Base-by-base conservation (phyloP, 1,284 basidiomycete genomes). In the Pascua sp. region DNA sequence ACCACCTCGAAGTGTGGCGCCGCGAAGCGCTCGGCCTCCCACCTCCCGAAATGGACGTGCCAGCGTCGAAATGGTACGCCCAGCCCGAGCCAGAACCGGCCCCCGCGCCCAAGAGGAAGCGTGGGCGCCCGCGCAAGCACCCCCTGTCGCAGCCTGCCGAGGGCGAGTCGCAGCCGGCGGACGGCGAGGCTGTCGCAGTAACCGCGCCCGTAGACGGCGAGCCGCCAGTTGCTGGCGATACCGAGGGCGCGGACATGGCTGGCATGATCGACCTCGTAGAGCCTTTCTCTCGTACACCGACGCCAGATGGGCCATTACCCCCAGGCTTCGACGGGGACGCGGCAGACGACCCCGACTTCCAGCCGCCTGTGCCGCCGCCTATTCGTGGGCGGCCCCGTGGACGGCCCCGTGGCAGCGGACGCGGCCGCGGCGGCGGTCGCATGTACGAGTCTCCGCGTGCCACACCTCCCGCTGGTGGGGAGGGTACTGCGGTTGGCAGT, bases 1-100 rank as follows among this genome's bases (percentile, higher is more conserved):
- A 71, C 50, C 60, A 65, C 1, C 61, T 75, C 12, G 73, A 75
- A 49, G 57, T 56, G 10, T 75, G 73, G 73, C 61, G 73, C 13
- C 60, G 73, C 13, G 60, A 70, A 47, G 46, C 60, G 1, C 51
- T 73, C 11, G 63, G 62, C 8, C 47, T 73, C 11, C 57, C 59
- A 16, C 64, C 62, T 16, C 53, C 70, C 17, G 61, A 59, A 39
- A 56, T 65, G 55, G 54, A 61, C n/a, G 53, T 54, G 37, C 69
- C 69, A 7, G 49, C 53, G 42, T 59, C 56, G 1, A 63, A 57
- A 9, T 64, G 62, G 61, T 66, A 63, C 50, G 47, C 47, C 11
- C n/a, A 55, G 42, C 38, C 42, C 3, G 17, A 8, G 2, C 51
- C 38, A 13, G 49, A 56, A 51, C 49, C n/a, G 13, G 46, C 40